phyloP scores from a whole-genome alignment of 805 yeast genomes.

The Candida insectorum region DNA sequence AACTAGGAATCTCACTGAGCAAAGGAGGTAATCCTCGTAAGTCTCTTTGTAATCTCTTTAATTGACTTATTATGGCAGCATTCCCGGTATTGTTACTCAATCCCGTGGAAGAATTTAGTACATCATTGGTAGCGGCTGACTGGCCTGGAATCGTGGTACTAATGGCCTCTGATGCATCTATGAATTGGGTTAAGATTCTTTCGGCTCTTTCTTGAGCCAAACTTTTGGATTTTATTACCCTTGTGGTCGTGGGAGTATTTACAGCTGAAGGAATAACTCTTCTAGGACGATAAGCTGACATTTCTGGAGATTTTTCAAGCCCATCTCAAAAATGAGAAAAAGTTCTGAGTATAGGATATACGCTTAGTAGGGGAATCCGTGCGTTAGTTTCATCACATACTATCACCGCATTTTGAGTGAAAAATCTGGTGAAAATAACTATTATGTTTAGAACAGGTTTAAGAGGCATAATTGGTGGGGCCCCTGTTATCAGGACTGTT shows the following conservation, averaged over 20 bases:
- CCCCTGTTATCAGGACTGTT: no score
- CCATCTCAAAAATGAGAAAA: not conserved
- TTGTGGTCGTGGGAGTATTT: constrained; percentile 45
- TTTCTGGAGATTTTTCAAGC: not conserved
- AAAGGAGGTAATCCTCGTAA: constrained; percentile 77
- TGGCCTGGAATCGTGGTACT: constrained; percentile 23
- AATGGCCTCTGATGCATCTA: constrained; percentile 35
- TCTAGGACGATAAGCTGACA: constrained; percentile 29
- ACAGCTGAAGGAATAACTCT: constrained; percentile 43
- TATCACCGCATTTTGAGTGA: not conserved
- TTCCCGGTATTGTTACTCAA: constrained; percentile 29
- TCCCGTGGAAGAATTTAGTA: constrained; percentile 27
- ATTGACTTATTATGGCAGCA: constrained; percentile 52
- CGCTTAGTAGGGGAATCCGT: not conserved
- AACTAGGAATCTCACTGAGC: constrained; percentile 2
- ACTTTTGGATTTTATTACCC: constrained; percentile 23
- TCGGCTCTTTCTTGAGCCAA: constrained; percentile 45
- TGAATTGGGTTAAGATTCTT: constrained; percentile 39
- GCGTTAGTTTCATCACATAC: not conserved
- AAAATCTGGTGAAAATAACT: not conserved
- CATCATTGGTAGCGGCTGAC: constrained; percentile 16
- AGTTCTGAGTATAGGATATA: not conserved
- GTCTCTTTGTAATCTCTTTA: constrained; percentile 72
- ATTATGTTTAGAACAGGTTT: not conserved
- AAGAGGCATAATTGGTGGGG: no score